Conservation (phyloP, 345 rosid species). For the Nasturtium officinale region DNA sequence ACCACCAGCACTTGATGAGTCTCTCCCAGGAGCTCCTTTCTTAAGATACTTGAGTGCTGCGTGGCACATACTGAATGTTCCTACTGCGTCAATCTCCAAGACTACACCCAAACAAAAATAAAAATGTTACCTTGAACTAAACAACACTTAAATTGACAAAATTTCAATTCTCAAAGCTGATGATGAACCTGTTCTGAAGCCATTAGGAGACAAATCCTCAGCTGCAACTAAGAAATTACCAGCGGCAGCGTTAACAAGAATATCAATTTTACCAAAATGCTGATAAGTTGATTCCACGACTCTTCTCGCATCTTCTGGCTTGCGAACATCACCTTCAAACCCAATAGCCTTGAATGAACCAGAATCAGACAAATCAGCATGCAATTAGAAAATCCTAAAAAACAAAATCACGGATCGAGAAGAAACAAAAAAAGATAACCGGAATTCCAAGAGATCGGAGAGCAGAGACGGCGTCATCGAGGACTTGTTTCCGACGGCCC, state of each 20-base stretch:
- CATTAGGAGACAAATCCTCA: constrained; percentile 84
- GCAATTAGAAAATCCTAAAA: not conserved
- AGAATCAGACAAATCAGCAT: not conserved
- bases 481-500: constrained; percentile 72
- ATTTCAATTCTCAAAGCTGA: not conserved
- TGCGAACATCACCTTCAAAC: constrained; percentile 86
- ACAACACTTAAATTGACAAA: not conserved
- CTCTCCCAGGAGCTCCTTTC: constrained; percentile 67
- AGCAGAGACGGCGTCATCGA: constrained; percentile 64
- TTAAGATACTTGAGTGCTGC: constrained; percentile 72
- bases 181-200: constrained; percentile 71
- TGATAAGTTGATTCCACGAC: constrained; percentile 69
- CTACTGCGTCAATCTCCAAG: constrained; percentile 77
- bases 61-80: constrained; percentile 76
- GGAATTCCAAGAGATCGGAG: constrained; percentile 66
- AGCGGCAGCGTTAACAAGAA: constrained; percentile 83
- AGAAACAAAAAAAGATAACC: constrained; percentile 32
- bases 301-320: constrained; percentile 68
- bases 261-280: constrained; percentile 64
- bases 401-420: not conserved
- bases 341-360: constrained; percentile 60
- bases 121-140: not conserved
- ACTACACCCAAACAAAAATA: constrained; percentile 46
- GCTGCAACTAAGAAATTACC: constrained; percentile 77
- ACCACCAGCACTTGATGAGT: constrained; percentile 51